Evolutionary conservation across 495 filamentous ascomycete genomes (phyloP).

Genomic region (Aspergillus saccharolyticus): DNA sequence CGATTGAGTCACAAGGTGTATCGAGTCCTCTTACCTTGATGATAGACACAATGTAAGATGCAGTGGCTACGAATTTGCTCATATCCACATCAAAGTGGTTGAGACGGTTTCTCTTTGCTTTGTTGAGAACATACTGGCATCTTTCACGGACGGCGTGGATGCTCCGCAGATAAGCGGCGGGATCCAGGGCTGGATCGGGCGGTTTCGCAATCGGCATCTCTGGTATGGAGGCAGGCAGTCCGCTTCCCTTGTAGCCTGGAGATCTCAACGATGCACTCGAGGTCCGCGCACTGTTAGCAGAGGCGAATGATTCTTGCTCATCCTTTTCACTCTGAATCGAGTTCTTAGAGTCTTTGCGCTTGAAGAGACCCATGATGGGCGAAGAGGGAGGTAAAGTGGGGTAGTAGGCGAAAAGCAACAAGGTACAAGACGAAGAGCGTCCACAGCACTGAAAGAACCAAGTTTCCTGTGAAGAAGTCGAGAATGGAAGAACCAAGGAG

Average conservation of each 20-base stretch:
- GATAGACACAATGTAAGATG: slow-evolving; percentile 88
- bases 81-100: slow-evolving; percentile 91
- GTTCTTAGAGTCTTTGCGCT: slow-evolving; percentile 53
- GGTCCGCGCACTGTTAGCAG: slow-evolving; percentile 46
- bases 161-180: slow-evolving; percentile 87
- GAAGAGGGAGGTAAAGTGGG: neutral
- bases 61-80: slow-evolving; percentile 79
- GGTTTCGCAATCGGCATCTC: slow-evolving; percentile 73
- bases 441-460: slow-evolving; percentile 4
- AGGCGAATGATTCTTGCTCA: slow-evolving; percentile 42
- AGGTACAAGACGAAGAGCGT: neutral
- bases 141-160: slow-evolving; percentile 84
- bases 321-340: slow-evolving; percentile 46
- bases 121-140: slow-evolving; percentile 63
- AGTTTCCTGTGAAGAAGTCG: slow-evolving; percentile 1
- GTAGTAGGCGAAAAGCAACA: neutral
- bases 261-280: slow-evolving; percentile 55
- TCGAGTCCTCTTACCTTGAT: slow-evolving; percentile 67
- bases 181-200: slow-evolving; percentile 86
- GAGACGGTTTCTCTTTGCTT: slow-evolving; percentile 73
- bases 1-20: slow-evolving; percentile 5
- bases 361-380: slow-evolving; percentile 57
- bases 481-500: slow-evolving; percentile 1
- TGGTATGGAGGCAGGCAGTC: slow-evolving; percentile 46
- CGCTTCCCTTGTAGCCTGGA: slow-evolving; percentile 41